Evolutionary conservation across 2,329 filamentous ascomycete species (phyloP).

Genomic region (Cladosporium sp.): DNA sequence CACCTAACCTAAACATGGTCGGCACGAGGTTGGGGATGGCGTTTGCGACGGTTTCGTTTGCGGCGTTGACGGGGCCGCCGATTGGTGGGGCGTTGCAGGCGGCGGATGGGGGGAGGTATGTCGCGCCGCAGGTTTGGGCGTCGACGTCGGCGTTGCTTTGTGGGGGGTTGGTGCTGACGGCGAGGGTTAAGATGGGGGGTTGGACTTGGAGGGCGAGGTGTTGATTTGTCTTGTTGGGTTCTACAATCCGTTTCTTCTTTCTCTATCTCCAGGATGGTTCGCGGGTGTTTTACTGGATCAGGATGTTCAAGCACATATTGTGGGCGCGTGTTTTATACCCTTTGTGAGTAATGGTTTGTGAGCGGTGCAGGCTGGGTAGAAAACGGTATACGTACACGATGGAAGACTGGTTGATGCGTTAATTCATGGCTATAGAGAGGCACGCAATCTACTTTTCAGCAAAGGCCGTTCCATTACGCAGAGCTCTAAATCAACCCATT

Average conservation of each 20-base stretch:
- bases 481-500: not conserved
- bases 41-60: constrained; percentile 42
- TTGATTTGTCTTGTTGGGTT: not conserved
- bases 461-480: too few relatives aligned
- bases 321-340: not conserved
- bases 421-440: not conserved
- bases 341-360: too few relatives aligned
- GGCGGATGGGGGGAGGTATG: constrained; percentile 36
- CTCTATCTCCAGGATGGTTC: too few relatives aligned
- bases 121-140: constrained; percentile 42
- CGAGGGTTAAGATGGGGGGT: constrained; percentile 24
- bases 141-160: constrained; percentile 25
- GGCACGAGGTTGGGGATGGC: constrained; percentile 47
- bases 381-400: too few relatives aligned
- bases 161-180: constrained; percentile 17
- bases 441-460: too few relatives aligned
- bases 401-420: not conserved
- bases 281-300: too few relatives aligned
- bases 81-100: constrained; percentile 45
- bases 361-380: too few relatives aligned
- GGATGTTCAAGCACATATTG: too few relatives aligned
- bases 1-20: constrained; percentile 42
- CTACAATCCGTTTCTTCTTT: too few relatives aligned
- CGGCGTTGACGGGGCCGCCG: constrained; percentile 43
- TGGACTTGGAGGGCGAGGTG: constrained; percentile 21